Conservation (phyloP, 2,329 filamentous ascomycete genomes). For the Colletotrichum karsti region DNA sequence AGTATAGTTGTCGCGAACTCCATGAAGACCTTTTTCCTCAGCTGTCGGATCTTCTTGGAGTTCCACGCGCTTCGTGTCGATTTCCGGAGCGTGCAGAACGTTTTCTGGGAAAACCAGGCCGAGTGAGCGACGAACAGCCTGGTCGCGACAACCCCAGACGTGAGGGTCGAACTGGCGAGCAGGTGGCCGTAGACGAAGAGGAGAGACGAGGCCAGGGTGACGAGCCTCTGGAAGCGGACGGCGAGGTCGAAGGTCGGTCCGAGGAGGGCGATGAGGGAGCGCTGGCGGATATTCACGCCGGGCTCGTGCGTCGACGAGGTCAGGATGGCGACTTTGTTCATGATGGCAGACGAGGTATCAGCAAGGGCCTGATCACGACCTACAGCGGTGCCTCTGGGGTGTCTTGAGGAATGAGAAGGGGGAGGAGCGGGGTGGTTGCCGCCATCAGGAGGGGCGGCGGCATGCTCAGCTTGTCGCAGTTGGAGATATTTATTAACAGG, state of each 20-base stretch:
- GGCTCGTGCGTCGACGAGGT: conserved; percentile 47
- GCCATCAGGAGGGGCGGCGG: not conserved
- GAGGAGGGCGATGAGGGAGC: conserved; percentile 42
- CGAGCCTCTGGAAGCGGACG: conserved; percentile 43
- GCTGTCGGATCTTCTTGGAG: conserved; percentile 40
- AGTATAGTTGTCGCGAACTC: conserved; percentile 62
- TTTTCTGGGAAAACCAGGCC: conserved; percentile 35
- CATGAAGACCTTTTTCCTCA: conserved; percentile 57
- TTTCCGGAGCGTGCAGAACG: conserved; percentile 25
- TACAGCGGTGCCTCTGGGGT: not conserved
- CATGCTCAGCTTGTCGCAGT: not conserved
- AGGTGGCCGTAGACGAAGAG: conserved; percentile 41
- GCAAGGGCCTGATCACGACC: conserved; percentile 21
- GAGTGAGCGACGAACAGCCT: conserved; percentile 39
- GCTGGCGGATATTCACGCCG: conserved; percentile 36
- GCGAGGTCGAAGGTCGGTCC: conserved; percentile 43
- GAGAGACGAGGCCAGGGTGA: conserved; percentile 40
- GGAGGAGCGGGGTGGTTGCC: not conserved
- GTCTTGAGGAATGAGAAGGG: not conserved
- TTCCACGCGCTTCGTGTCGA: conserved; percentile 42
- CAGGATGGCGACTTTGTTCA: conserved; percentile 48
- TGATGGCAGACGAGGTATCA: conserved; percentile 30
- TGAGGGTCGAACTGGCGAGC: conserved; percentile 38
- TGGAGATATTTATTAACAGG: conserved; percentile 19
- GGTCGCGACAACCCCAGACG: conserved; percentile 37